These are phyloP conservation scores for Yamadazyma triangularis DNA, from an alignment of 1,139 yeast genomes.

Conservation along the genomic window DNA sequence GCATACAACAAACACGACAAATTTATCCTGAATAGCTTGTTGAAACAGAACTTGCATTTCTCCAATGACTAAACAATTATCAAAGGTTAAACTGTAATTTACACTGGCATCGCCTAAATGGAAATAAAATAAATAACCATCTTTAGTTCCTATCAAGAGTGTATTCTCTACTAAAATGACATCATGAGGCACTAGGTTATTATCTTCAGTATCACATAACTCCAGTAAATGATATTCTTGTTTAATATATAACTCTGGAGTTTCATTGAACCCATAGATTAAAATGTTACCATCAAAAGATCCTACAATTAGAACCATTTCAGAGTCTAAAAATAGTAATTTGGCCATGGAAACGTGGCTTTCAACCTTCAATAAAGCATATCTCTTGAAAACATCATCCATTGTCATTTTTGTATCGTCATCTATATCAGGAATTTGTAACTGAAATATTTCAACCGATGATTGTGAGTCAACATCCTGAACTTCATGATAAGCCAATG, in stretches of 20 bases:
- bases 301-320: constrained; percentile 13
- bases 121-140: constrained; percentile 21
- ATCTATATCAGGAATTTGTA: not conserved
- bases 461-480: no score
- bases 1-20: constrained; percentile 25
- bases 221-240: no score
- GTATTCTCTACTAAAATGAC: constrained; percentile 5
- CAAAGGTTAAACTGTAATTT: constrained; percentile 9
- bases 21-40: constrained; percentile 8
- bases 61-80: constrained; percentile 19
- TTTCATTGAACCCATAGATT: constrained; percentile 2
- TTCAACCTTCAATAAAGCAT: constrained; percentile 2
- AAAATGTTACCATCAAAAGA: constrained; percentile 15
- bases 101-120: constrained; percentile 10
- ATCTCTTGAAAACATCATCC: constrained; percentile 1
- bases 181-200: constrained; percentile 17
- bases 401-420: not conserved
- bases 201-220: not conserved
- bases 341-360: constrained; percentile 18
- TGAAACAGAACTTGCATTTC: constrained; percentile 14
- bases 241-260: not conserved
- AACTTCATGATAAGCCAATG: no score
- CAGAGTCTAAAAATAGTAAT: constrained; percentile 4
- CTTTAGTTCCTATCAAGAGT: constrained; percentile 26
- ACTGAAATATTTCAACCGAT: not conserved